phyloP scores from a whole-genome alignment of 768 basidiomycete species.

The Boletus speciosus region DNA sequence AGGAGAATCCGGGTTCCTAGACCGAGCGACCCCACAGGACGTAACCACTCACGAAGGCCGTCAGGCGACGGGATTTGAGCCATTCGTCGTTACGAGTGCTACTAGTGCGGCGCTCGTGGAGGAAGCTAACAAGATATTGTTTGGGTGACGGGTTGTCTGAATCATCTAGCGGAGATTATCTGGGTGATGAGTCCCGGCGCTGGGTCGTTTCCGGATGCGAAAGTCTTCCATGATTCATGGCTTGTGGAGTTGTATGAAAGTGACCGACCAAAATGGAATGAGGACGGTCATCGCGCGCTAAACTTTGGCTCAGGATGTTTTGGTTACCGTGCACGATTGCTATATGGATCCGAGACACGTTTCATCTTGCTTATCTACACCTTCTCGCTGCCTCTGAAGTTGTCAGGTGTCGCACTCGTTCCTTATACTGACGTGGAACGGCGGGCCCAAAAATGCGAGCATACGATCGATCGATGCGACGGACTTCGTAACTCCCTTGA shows the following conservation, averaged over 20 bases:
- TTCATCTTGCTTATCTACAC: not conserved
- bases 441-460: not conserved
- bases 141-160: slow-evolving; percentile 8
- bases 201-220: not conserved
- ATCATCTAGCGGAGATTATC: not conserved
- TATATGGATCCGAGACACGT: not conserved
- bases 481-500: not conserved
- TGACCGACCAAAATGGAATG: not conserved
- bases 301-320: not conserved
- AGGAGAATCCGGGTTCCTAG: slow-evolving; percentile 45
- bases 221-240: not conserved
- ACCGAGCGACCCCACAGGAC: slow-evolving; percentile 36
- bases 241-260: not conserved
- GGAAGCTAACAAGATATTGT: slow-evolving; percentile 27
- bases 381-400: not conserved
- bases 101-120: slow-evolving; percentile 20
- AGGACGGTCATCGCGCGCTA: not conserved
- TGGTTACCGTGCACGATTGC: not conserved
- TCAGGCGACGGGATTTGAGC: slow-evolving; percentile 42
- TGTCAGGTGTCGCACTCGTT: not conserved
- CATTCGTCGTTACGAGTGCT: slow-evolving; percentile 22
- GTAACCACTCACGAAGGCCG: slow-evolving; percentile 35
- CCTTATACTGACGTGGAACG: not conserved
- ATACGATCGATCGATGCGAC: not conserved
- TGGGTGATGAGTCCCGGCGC: not conserved